Evolutionary conservation across 495 filamentous ascomycete species (phyloP).

Genomic region (Xylaria scruposa): DNA sequence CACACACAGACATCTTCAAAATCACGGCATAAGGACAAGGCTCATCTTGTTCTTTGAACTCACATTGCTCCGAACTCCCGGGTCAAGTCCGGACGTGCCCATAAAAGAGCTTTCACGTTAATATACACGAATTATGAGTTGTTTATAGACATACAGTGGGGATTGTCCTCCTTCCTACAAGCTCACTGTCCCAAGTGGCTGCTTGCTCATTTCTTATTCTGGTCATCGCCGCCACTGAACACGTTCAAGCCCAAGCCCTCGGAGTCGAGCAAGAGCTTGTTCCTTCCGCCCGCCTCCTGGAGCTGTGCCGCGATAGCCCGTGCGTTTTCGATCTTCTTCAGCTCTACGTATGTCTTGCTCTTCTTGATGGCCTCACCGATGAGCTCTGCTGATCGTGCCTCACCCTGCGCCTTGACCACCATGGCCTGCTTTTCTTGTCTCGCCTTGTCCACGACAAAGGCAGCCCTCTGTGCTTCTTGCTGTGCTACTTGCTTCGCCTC

Average conservation of each 20-base stretch:
- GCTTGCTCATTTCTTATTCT: constrained; percentile 46
- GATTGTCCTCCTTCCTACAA: constrained; percentile 38
- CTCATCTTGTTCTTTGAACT: neutral
- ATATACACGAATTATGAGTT: constrained; percentile 39
- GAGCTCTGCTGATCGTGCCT: constrained; percentile 95
- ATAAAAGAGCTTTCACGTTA: constrained; percentile 23
- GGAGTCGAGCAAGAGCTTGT: constrained; percentile 91
- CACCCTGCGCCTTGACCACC: constrained; percentile 98
- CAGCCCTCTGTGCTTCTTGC: constrained; percentile 96
- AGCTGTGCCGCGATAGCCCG: constrained; percentile 81
- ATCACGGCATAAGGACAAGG: neutral
- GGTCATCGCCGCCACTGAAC: constrained; percentile 56
- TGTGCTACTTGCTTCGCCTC: constrained; percentile 99
- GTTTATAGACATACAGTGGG: constrained; percentile 51
- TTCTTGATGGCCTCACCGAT: constrained; percentile 99
- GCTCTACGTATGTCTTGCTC: constrained; percentile 92
- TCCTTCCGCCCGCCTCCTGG: constrained; percentile 84
- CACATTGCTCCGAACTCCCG: constrained; percentile 3
- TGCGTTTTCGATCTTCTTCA: constrained; percentile 97
- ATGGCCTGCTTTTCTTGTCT: constrained; percentile 99
- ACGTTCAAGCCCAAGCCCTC: constrained; percentile 93
- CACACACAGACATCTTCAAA: neutral
- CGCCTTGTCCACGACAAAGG: constrained; percentile 98
- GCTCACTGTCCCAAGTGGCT: constrained; percentile 16
- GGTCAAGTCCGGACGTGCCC: neutral